phyloP scores from a whole-genome alignment of 371 early-diverging fungal genomes.

The Apophysomyces variabilis region DNA sequence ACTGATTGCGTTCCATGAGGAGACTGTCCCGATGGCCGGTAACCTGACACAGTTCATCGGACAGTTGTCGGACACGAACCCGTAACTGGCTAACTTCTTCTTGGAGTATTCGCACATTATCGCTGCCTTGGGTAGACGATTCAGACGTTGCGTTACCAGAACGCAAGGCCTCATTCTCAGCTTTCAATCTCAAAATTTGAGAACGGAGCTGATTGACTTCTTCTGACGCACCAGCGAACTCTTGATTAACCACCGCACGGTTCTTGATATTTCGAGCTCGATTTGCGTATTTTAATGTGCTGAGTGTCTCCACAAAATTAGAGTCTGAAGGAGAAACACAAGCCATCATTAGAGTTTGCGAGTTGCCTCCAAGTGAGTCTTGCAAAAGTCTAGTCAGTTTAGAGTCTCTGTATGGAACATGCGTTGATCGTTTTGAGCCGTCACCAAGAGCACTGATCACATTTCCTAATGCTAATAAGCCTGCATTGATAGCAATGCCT shows the following conservation, averaged over 20 bases:
- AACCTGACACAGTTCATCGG: constrained; percentile 49
- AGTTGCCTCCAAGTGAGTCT: constrained; percentile 95
- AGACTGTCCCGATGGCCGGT: constrained; percentile 66
- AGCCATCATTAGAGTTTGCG: constrained; percentile 90
- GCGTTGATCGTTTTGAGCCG: constrained; percentile 64
- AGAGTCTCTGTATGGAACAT: constrained; percentile 96
- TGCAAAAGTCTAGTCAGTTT: constrained; percentile 94
- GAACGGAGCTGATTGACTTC: constrained; percentile 73
- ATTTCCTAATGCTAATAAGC: constrained; percentile 96
- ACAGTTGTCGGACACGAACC: constrained; percentile 46
- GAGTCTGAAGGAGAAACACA: constrained; percentile 85
- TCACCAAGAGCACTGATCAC: constrained; percentile 98
- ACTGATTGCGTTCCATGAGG: constrained; percentile 56
- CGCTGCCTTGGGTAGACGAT: background rate
- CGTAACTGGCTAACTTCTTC: constrained; percentile 51
- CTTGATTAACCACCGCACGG: constrained; percentile 59
- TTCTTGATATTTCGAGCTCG: constrained; percentile 88
- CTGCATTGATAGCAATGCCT: constrained; percentile 97
- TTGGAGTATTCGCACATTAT: constrained; percentile 35
- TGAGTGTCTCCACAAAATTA: constrained; percentile 87
- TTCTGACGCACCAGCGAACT: constrained; percentile 49
- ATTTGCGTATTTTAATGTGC: constrained; percentile 91
- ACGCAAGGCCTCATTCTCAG: constrained; percentile 60
- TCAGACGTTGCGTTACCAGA: constrained; percentile 11
- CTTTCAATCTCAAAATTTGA: constrained; percentile 65